Conservation (phyloP, 495 filamentous ascomycete genomes). For the Melanomma pulvis-pyrius region DNA sequence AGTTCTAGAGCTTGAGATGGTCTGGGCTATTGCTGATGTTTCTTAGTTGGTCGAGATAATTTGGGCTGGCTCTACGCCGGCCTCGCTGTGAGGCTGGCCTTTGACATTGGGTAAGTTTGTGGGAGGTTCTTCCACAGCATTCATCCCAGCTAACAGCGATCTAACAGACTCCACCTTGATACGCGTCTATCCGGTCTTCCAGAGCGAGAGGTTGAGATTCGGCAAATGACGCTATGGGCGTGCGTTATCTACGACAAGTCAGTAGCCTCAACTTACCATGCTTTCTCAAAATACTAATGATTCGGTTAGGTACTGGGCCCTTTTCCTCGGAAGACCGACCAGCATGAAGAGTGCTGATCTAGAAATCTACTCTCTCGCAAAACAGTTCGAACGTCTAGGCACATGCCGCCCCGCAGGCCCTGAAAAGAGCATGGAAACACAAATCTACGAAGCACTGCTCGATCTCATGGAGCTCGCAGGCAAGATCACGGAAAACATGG, state of each 20-base stretch:
- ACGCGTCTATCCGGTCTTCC: constrained; percentile 44
- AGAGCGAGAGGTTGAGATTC: constrained; percentile 49
- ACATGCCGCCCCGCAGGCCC: constrained; percentile 39
- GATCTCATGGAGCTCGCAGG: constrained; percentile 58
- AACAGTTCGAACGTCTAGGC: constrained; percentile 46
- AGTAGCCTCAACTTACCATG: background rate
- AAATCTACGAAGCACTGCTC: constrained; percentile 52
- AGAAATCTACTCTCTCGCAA: constrained; percentile 48
- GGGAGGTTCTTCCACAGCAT: background rate
- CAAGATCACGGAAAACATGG: constrained; percentile 50
- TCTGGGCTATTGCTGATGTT: background rate
- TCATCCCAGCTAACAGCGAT: background rate
- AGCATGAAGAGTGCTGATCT: constrained; percentile 56
- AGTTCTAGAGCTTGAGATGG: background rate
- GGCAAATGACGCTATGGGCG: constrained; percentile 53
- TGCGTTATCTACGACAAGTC: constrained; percentile 57
- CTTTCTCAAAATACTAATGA: constrained; percentile 1
- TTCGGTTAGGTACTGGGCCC: constrained; percentile 47
- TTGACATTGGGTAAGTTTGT: constrained; percentile 49
- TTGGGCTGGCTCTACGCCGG: constrained; percentile 58
- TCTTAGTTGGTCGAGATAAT: constrained; percentile 53
- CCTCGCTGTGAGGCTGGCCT: constrained; percentile 54
- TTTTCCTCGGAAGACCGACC: constrained; percentile 56
- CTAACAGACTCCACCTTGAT: constrained; percentile 50
- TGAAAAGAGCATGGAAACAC: constrained; percentile 45